Conservation (phyloP, 306 rosid genomes). For the Gleditsia sinensis region DNA sequence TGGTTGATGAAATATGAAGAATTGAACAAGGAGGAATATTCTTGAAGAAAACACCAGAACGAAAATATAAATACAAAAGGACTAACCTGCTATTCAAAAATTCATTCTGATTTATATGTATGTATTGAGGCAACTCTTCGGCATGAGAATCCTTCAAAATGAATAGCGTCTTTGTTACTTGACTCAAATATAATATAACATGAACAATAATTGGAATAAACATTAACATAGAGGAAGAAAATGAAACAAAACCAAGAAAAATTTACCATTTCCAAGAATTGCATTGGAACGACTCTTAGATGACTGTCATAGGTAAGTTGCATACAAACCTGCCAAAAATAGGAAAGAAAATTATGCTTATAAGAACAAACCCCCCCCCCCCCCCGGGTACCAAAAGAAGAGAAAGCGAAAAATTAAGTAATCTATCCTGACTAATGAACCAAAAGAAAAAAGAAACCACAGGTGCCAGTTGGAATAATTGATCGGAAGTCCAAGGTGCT, state of each 20-base stretch:
- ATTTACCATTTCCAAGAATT: constrained; percentile 34
- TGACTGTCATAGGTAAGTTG: neutral
- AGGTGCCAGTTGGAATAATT: neutral
- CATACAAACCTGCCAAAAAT: constrained; percentile 31
- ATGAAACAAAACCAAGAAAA: neutral
- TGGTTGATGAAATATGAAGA: neutral
- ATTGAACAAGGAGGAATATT: neutral
- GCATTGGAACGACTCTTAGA: constrained; percentile 1
- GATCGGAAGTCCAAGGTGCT: neutral
- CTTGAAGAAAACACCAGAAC: neutral
- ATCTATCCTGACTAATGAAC: neutral
- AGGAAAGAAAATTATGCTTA: neutral
- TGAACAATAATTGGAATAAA: neutral
- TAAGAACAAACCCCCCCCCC: too few relatives aligned
- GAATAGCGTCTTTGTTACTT: constrained; percentile 31
- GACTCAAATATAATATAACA: constrained; percentile 10
- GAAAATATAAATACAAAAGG: neutral
- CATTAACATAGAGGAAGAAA: neutral
- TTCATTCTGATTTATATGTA: constrained; percentile 70
- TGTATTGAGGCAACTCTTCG: constrained; percentile 62
- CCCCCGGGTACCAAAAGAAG: neutral
- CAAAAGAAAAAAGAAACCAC: neutral
- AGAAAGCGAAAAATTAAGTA: neutral
- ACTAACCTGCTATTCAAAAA: constrained; percentile 68
- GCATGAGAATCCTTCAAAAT: constrained; percentile 56